Evolutionary conservation across 78 protist genomes (phyloP).

Genomic region (Chrysochromulina tobinii): DNA sequence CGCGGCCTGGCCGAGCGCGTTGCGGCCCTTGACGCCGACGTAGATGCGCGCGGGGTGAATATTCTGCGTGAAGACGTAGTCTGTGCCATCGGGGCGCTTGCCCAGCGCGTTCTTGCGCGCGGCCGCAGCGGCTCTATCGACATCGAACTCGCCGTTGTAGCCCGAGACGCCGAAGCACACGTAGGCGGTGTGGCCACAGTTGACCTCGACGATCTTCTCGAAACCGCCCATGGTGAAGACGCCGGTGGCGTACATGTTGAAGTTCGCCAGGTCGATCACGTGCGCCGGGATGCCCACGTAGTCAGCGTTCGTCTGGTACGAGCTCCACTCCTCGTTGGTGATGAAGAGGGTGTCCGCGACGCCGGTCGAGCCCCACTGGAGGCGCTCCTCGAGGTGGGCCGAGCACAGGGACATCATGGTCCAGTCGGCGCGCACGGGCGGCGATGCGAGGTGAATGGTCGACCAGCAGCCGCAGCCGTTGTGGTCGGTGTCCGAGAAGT

Average conservation of each 20-base stretch:
- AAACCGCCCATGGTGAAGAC: neutral
- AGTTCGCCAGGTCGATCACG: neutral
- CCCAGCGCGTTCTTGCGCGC: neutral
- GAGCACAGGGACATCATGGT: conserved; percentile 20
- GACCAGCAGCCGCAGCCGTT: neutral
- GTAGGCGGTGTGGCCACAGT: neutral
- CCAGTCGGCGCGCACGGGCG: neutral
- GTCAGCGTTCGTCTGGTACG: neutral
- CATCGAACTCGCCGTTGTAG: neutral
- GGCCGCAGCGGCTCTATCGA: neutral
- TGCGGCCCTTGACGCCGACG: neutral
- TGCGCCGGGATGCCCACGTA: neutral
- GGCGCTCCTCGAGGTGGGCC: neutral
- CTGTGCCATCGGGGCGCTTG: neutral
- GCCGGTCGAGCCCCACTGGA: neutral
- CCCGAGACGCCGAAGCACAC: neutral
- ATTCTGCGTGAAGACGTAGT: neutral
- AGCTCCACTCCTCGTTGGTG: conserved; percentile 24
- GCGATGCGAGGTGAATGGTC: neutral
- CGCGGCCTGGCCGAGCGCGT: neutral
- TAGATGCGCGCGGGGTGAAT: neutral
- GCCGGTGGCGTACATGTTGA: neutral
- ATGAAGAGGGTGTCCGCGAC: neutral
- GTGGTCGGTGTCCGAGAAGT: neutral
- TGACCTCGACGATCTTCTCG: conserved; percentile 22